Base-by-base conservation (phyloP, 371 early-diverging fungal genomes). In the Mucor lusitanicus region DNA sequence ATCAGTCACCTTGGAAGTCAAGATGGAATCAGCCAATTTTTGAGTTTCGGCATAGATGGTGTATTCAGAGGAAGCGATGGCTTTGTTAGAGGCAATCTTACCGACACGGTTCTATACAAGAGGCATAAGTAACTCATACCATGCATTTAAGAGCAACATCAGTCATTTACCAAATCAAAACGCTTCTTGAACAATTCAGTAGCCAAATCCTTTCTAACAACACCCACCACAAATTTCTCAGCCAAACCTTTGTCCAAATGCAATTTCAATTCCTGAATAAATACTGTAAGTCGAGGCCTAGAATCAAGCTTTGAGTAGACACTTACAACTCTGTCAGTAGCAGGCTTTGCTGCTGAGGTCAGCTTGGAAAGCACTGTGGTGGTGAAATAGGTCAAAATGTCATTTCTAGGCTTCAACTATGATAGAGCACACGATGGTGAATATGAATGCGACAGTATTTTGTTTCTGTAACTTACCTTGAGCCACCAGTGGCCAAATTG, bases 401-500 rank as follows among this genome's bases (percentile, higher is more conserved):
- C 84, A 58, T 74, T 78, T 74, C 84, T 70, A 32, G 80, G 79
- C 39, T 84, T 79, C 59, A 84, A 59, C 82, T 82, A 58, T 19
- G 12, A 21, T 8, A 28, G 0, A 13, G 21, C 48, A 21, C 28
- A 40, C 17, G 44, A 40, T 32, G 12, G 17, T 8, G 27, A 25
- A 11, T 23, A 23, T 8, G 3, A n/a, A n/a, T 17, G 42, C 15
- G 8, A 7, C 17, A 8, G 19, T 44, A 6, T 19, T 48, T 28
- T 35, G 62, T 19, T 44, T 48, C 19, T 35, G 58, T 15, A 39
- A 23, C 23, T 64, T 74, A 78, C 83, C 77, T 87, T 82, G 50
- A 93, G 64, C 71, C 81, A 88, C 66, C 92, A 92, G 71, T 91
- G 91, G 12, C 85, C 85, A 71, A 79, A 86, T 69, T 87, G 82